Conservation (phyloP, 129 eudicot genomes). For the Chrysanthemum seticuspe region DNA sequence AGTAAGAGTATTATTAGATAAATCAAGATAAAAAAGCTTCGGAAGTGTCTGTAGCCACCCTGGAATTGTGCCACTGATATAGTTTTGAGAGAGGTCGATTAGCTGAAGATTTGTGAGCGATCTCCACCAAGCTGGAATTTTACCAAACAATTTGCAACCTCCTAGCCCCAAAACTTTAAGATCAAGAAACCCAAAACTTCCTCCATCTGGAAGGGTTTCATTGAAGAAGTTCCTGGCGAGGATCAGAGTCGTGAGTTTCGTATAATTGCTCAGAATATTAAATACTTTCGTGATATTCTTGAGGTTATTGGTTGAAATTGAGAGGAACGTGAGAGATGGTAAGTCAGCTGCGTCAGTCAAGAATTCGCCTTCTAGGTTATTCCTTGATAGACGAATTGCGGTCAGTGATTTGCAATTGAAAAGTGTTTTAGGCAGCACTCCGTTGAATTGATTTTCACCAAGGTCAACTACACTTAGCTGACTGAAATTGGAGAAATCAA, state of each 20-base stretch:
- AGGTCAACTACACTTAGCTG: constrained; percentile 52
- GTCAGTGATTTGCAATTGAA: constrained; percentile 52
- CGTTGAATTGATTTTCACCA: constrained; percentile 54
- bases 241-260: constrained; percentile 47
- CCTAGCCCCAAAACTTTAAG: constrained; percentile 59
- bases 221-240: constrained; percentile 50
- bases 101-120: constrained; percentile 45
- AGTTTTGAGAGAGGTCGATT: constrained; percentile 58
- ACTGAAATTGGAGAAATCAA: constrained; percentile 59
- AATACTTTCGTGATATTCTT: constrained; percentile 51
- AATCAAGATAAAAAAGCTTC: constrained; percentile 61
- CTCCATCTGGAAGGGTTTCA: constrained; percentile 48
- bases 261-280: constrained; percentile 36
- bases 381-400: constrained; percentile 52
- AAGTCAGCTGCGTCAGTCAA: constrained; percentile 30
- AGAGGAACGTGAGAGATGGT: constrained; percentile 54
- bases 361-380: constrained; percentile 47
- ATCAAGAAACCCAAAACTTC: constrained; percentile 36
- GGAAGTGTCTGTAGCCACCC: constrained; percentile 50
- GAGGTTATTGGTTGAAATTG: constrained; percentile 59
- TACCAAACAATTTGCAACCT: constrained; percentile 58
- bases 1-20: constrained; percentile 46
- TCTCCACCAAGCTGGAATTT: constrained; percentile 53
- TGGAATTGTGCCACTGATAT: constrained; percentile 52
- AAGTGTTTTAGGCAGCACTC: constrained; percentile 48